These are phyloP conservation scores for Diophrys appendiculata DNA, from an alignment of 73 alveolate species.

Conservation along the genomic window DNA sequence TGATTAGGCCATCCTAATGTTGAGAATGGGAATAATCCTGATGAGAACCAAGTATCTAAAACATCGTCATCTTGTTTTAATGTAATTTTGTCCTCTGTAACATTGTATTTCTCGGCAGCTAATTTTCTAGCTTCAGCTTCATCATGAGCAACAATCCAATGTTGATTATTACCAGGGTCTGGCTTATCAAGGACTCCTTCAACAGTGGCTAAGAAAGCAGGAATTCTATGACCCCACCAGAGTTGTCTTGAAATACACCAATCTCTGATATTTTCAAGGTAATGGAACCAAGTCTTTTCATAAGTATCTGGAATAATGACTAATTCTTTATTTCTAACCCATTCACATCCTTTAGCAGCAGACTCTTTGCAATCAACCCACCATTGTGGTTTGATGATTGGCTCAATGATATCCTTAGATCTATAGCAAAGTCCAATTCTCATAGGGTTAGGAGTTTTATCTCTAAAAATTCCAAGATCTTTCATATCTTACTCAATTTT, in stretches of 20 bases:
- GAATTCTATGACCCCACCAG: conserved; percentile 99
- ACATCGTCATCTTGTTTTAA: conserved; percentile 93
- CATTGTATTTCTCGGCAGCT: conserved; percentile 80
- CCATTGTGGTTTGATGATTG: conserved; percentile 98
- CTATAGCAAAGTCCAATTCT: conserved; percentile 95
- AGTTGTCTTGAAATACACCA: conserved; percentile 98
- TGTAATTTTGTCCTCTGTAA: conserved; percentile 66
- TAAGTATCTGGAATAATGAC: conserved; percentile 81
- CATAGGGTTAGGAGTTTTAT: conserved; percentile 95
- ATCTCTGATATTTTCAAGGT: conserved; percentile 90
- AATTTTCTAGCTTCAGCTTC: conserved; percentile 87
- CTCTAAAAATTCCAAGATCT: conserved; percentile 80
- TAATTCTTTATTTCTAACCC: conserved; percentile 82
- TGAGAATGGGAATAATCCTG: conserved; percentile 98
- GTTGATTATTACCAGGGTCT: conserved; percentile 75
- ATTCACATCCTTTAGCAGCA: conserved; percentile 81
- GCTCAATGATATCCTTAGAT: conserved; percentile 98
- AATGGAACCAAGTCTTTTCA: conserved; percentile 87
- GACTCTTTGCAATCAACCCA: conserved; percentile 84
- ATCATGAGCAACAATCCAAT: conserved; percentile 90
- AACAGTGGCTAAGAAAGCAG: conserved; percentile 92
- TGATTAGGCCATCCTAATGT: conserved; percentile 98
- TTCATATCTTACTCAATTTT: conserved; percentile 82
- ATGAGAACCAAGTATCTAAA: conserved; percentile 99
- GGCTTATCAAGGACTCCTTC: conserved; percentile 84